Percentiles rank a stretch among this genome's conserved stretches.
Evolutionary conservation across 192 early-diverging fungal genomes (phyloP).

Genomic region (Gonapodya prolifera): DNA sequence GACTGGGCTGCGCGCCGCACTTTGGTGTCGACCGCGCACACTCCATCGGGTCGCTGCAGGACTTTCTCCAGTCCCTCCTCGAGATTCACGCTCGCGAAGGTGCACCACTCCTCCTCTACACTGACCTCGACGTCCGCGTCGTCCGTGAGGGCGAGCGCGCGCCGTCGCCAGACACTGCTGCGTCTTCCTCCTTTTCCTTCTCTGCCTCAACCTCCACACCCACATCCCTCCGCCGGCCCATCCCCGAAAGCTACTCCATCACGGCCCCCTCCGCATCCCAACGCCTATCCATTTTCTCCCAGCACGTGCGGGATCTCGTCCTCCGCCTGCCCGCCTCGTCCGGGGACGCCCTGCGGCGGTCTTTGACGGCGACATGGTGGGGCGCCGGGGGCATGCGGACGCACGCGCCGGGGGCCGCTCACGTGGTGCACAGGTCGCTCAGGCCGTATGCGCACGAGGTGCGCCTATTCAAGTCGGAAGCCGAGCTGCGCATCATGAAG

Average conservation of each 20-base stretch:
- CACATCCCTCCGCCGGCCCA: background rate
- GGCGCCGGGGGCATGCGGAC: background rate
- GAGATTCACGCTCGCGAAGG: background rate
- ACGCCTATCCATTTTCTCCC: background rate
- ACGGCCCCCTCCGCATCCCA: background rate
- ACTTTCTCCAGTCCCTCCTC: conserved; percentile 10
- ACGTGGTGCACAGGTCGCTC: conserved; percentile 21
- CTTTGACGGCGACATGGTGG: background rate
- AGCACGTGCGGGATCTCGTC: background rate
- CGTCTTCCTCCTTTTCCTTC: background rate
- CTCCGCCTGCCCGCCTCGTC: background rate
- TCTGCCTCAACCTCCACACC: background rate
- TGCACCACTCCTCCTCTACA: conserved; percentile 12
- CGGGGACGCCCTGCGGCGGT: background rate
- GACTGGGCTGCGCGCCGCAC: conserved; percentile 58
- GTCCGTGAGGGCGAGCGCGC: background rate
- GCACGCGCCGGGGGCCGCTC: conserved; percentile 1
- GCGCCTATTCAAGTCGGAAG: conserved; percentile 61
- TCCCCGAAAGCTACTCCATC: background rate
- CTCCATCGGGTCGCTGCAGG: conserved; percentile 18
- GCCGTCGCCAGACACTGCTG: conserved; percentile 3
- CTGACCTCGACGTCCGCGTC: conserved; percentile 16
- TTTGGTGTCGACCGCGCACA: conserved; percentile 42
- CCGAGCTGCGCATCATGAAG: conserved; percentile 70
- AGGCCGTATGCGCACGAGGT: conserved; percentile 57